Base-by-base conservation (phyloP, 2,329 filamentous ascomycete genomes). In the Ophiocordyceps camponoti-leonardi region DNA sequence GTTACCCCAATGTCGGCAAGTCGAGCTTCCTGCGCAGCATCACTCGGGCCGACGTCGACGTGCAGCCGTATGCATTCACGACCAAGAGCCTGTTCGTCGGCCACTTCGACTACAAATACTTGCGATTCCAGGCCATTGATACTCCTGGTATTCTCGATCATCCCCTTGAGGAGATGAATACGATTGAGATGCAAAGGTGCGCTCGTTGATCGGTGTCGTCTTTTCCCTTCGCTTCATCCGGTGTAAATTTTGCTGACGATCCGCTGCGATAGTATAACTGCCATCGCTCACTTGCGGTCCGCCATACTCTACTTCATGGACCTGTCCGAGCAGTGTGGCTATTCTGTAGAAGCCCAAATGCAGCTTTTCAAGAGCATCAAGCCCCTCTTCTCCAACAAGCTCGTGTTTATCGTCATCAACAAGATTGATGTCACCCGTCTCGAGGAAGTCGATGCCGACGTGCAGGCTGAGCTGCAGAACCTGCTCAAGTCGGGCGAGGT, bases 301-400 rank as follows among this genome's bases (percentile, higher is more conserved):
- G 90, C 90, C 47, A 93, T 98, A 52, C 72, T 96, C 49, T 96
- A 96, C 67, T 96, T 96, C 61, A 94, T 96, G 85, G 90, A 96
- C 70, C 71, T 95, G 49, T 94, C 85, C 20, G 90, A 95, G 70
- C 86, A 94, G 70, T 95, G 88, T 56, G 92, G 92, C 48, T 98
- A 95, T 69, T 86, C 86, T 3, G 85, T 98, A 18, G 73, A 81
- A 51, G 87, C 88, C 8, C 92, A 98, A 68, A 90, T 95, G 61
- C 81, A 87, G 55, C 79, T 98, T 16, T 98, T 95, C 75, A 81
- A 86, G 70, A 93, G 83, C 63, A 94, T 96, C 66, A 94, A 93
- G 69, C 92, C 92, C 30, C 73, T 98, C 20, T 98, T 98, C 61
- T 81, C 87, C 45, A 95, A 96, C 71, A 96, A 96, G 70, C 75